Percentiles rank a stretch among this genome's conserved stretches.
Conservation (phyloP, 805 yeast species). For the Komagataella mondaviorum region DNA sequence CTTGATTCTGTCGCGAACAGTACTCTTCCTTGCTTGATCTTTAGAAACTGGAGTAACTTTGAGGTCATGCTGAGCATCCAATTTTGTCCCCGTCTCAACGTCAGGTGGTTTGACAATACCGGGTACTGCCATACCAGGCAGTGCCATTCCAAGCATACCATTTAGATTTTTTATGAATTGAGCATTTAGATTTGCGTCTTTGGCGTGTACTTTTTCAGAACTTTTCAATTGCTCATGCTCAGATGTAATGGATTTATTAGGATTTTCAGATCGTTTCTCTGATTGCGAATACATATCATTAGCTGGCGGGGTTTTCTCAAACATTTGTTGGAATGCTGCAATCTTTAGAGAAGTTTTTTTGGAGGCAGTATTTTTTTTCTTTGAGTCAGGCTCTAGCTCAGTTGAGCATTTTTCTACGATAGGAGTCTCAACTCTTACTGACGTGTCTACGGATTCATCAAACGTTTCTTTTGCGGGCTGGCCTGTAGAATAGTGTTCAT, state of each 20-base stretch:
- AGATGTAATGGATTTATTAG: neutral
- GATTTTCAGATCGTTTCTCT: neutral
- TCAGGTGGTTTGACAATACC: constrained; percentile 10
- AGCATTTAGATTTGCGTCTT: constrained; percentile 12
- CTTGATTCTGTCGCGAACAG: constrained; percentile 34
- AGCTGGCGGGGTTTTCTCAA: constrained; percentile 32
- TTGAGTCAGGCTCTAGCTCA: constrained; percentile 1
- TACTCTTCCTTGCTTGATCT: constrained; percentile 22
- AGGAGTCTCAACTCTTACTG: neutral
- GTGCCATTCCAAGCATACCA: constrained; percentile 38
- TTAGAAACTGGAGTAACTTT: neutral
- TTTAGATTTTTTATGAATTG: constrained; percentile 46
- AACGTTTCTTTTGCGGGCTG: neutral
- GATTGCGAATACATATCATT: neutral
- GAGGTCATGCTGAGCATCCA: constrained; percentile 4
- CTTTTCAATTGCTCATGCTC: neutral
- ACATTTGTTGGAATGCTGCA: constrained; percentile 73
- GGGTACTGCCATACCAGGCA: constrained; percentile 34
- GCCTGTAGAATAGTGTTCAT: too few relatives aligned
- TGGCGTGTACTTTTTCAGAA: constrained; percentile 1
- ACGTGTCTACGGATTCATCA: neutral
- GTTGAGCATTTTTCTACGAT: neutral
- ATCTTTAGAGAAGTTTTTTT: constrained; percentile 68
- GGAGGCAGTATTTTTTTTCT: constrained; percentile 45
- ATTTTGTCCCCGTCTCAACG: constrained; percentile 6